Evolutionary conservation across 225 moss, liverwort and hornwort species (phyloP).

Genomic region (Rhytidiadelphus loreus): DNA sequence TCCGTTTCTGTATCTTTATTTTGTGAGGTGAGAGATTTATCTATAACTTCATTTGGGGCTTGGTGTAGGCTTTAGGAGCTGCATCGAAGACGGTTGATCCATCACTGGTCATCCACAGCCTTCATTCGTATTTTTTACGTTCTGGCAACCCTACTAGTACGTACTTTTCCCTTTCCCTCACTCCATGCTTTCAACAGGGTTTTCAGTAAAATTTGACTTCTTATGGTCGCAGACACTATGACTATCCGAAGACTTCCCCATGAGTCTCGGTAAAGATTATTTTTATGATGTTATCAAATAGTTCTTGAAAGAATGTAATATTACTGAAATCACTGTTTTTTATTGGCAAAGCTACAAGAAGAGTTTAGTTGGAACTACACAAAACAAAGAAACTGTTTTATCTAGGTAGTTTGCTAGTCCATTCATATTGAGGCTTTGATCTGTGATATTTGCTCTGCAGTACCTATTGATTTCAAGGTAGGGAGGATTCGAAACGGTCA

Average conservation of each 20-base stretch:
- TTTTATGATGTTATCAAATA: background rate
- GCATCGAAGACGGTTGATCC: conserved; percentile 63
- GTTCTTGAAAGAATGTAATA: background rate
- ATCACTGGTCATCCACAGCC: conserved; percentile 47
- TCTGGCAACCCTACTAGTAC: conserved; percentile 37
- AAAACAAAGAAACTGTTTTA: background rate
- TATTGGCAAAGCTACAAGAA: background rate
- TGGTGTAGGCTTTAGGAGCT: conserved; percentile 58
- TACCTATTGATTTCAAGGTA: conserved; percentile 44
- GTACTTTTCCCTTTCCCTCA: background rate
- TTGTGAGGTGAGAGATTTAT: background rate
- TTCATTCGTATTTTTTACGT: conserved; percentile 71
- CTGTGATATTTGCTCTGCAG: conserved; percentile 20
- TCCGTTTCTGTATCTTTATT: background rate
- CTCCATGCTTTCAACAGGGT: background rate
- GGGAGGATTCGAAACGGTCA: conserved; percentile 58
- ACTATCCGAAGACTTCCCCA: background rate
- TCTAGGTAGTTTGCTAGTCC: background rate
- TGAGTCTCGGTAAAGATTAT: background rate
- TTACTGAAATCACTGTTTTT: background rate
- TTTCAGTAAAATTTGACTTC: background rate
- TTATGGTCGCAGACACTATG: background rate
- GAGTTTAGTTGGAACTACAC: background rate
- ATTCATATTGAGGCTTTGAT: background rate
- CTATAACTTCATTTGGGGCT: background rate